These are phyloP conservation scores for Globisporangium splendens DNA, from an alignment of 352 stramenopile species.

Conservation along the genomic window DNA sequence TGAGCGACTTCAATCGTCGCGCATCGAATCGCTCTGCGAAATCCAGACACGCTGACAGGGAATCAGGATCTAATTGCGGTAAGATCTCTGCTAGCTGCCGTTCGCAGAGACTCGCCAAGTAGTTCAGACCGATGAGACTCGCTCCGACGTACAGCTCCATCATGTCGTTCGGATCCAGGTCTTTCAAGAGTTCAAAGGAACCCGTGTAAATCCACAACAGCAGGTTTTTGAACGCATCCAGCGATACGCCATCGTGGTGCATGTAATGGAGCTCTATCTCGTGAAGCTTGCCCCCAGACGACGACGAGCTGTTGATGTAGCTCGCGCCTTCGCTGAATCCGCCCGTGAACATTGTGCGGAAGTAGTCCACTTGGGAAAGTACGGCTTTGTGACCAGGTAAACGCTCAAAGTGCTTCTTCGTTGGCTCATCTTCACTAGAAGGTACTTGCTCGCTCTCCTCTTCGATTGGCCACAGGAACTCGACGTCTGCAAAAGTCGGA, in stretches of 20 bases:
- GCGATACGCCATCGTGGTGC: conserved; percentile 65
- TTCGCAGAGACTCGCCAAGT: conserved; percentile 59
- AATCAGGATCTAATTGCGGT: conserved; percentile 41
- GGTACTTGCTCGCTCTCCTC: conserved; percentile 18
- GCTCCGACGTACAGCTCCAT: conserved; percentile 75
- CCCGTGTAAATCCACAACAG: conserved; percentile 76
- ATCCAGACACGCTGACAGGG: conserved; percentile 51
- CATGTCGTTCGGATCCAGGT: conserved; percentile 48
- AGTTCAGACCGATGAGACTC: conserved; percentile 48
- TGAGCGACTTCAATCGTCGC: conserved; percentile 42
- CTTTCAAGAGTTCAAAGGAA: conserved; percentile 40
- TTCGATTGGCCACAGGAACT: conserved; percentile 69
- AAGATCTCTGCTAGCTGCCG: conserved; percentile 53
- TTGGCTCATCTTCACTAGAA: conserved; percentile 1
- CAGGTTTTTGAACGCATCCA: conserved; percentile 55
- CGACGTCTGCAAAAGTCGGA: conserved; percentile 50
- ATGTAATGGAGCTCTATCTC: conserved; percentile 69
- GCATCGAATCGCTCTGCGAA: conserved; percentile 66
- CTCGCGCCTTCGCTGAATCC: conserved; percentile 67
- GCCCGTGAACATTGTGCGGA: conserved; percentile 78
- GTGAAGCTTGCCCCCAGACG: conserved; percentile 19
- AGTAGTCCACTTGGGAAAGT: conserved; percentile 76
- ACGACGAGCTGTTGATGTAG: conserved; percentile 3
- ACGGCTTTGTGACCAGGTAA: conserved; percentile 70
- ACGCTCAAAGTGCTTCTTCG: conserved; percentile 20